Conservation (phyloP, 179 eudicot genomes). For the Spergularia azorica region DNA sequence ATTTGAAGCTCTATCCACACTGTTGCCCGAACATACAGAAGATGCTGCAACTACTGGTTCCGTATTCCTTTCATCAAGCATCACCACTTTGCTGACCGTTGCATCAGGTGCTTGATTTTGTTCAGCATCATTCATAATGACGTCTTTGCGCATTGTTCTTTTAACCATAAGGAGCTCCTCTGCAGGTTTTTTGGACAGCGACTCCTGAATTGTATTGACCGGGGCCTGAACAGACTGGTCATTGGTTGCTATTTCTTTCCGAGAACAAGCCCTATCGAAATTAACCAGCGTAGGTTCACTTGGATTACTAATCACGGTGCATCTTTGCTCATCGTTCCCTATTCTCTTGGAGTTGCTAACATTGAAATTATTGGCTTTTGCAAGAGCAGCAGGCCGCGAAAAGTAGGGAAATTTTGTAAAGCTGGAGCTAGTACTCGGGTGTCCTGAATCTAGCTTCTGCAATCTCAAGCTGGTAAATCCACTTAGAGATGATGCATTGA, state of each 20-base stretch:
- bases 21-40: constrained; percentile 84
- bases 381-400: constrained; percentile 57
- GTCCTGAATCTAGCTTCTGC: constrained; percentile 48
- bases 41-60: constrained; percentile 75
- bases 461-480: constrained; percentile 31
- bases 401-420: constrained; percentile 76
- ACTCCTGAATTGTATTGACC: constrained; percentile 28
- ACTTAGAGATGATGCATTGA: constrained; percentile 39
- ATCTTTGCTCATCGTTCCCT: constrained; percentile 35
- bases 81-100: constrained; percentile 28
- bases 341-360: constrained; percentile 32
- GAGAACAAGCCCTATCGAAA: constrained; percentile 26
- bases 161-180: constrained; percentile 35
- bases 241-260: constrained; percentile 36
- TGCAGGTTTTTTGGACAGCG: constrained; percentile 28
- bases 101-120: constrained; percentile 33
- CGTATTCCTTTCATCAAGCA: constrained; percentile 40
- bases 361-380: constrained; percentile 37
- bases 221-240: constrained; percentile 33
- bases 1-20: constrained; percentile 71
- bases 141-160: constrained; percentile 31
- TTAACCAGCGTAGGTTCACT: constrained; percentile 31
- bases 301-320: constrained; percentile 29
- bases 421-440: constrained; percentile 45
- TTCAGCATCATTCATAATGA: constrained; percentile 31